Evolutionary conservation across 2,329 filamentous ascomycete species (phyloP).

Genomic region (Hortaea werneckii): DNA sequence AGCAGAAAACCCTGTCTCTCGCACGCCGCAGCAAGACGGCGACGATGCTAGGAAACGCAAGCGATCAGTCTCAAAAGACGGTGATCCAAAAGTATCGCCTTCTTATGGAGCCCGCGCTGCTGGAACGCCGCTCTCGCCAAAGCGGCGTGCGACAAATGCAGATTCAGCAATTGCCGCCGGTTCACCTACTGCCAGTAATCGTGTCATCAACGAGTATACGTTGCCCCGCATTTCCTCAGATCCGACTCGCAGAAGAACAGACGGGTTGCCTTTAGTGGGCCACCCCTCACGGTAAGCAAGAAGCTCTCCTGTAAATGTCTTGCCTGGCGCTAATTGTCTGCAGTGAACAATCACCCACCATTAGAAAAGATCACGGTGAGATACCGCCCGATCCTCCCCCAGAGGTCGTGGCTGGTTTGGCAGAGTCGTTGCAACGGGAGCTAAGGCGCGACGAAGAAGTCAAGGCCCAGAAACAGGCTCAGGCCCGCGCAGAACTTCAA

Average conservation of each 20-base stretch:
- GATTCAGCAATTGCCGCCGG: too few species aligned
- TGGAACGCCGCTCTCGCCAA: slow-evolving; percentile 6
- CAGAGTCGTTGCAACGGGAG: slow-evolving; percentile 43
- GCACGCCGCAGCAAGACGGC: not conserved
- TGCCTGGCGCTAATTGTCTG: not conserved
- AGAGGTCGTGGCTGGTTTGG: slow-evolving; percentile 32
- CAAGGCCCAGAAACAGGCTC: not conserved
- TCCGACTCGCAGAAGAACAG: too few species aligned
- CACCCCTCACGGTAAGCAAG: slow-evolving; percentile 2
- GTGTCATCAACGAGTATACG: too few species aligned
- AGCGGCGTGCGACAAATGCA: slow-evolving; percentile 10
- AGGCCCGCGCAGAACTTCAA: not conserved
- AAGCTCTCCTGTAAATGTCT: not conserved
- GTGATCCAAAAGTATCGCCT: not conserved
- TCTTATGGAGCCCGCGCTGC: too few species aligned
- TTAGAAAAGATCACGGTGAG: not conserved
- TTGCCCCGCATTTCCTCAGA: too few species aligned
- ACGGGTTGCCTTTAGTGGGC: not conserved
- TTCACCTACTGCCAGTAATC: too few species aligned
- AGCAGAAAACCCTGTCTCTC: slow-evolving; percentile 7
- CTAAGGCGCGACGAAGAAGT: slow-evolving; percentile 21
- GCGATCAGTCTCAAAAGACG: slow-evolving; percentile 9
- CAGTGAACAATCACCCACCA: slow-evolving; percentile 11
- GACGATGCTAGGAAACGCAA: slow-evolving; percentile 15
- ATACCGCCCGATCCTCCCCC: slow-evolving; percentile 12